Conservation (phyloP, 306 rosid genomes). For the Clitoria ternatea region DNA sequence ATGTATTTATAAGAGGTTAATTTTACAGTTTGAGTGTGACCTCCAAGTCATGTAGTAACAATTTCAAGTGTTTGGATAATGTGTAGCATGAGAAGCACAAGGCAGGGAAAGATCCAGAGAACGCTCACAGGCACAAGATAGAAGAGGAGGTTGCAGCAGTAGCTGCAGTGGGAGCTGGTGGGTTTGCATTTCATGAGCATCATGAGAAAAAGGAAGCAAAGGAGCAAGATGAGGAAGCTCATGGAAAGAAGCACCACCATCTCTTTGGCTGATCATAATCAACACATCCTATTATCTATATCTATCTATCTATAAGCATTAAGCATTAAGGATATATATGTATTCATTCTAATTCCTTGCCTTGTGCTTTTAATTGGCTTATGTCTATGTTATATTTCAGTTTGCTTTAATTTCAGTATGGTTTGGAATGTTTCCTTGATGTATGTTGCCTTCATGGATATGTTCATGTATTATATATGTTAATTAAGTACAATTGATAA, state of each 20-base stretch:
- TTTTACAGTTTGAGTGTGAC: too few relatives aligned
- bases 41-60: too few relatives aligned
- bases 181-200: slow-evolving; percentile 72
- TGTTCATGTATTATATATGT: background rate
- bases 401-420: background rate
- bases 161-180: slow-evolving; percentile 63
- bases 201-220: slow-evolving; percentile 61
- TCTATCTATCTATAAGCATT: too few relatives aligned
- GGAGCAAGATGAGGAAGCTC: slow-evolving; percentile 56
- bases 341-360: too few relatives aligned
- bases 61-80: too few relatives aligned
- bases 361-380: background rate
- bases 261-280: slow-evolving; percentile 35
- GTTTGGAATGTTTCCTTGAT: slow-evolving; percentile 19
- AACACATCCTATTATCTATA: too few relatives aligned
- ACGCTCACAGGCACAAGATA: slow-evolving; percentile 66
- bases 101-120: slow-evolving; percentile 53
- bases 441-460: background rate
- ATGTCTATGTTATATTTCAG: background rate
- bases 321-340: too few relatives aligned
- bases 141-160: slow-evolving; percentile 69
- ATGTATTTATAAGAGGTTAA: too few relatives aligned
- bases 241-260: slow-evolving; percentile 68
- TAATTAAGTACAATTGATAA: background rate
- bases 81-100: slow-evolving; percentile 67